Conservation (phyloP, 257 asterid species). For the Cynanchum wilfordii region DNA sequence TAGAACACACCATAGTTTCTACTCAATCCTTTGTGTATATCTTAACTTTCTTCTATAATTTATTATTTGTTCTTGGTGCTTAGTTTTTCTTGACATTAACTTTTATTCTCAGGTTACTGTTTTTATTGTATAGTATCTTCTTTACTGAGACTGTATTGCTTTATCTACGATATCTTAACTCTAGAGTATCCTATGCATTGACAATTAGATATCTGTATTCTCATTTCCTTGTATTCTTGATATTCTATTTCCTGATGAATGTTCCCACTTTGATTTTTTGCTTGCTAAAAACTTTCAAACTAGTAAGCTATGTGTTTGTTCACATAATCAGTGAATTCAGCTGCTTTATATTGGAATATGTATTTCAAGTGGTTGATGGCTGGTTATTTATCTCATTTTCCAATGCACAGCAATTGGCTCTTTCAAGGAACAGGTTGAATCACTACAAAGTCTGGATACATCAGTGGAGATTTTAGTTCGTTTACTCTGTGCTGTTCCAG, state of each 20-base stretch:
- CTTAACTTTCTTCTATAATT: not conserved
- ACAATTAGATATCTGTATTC: not conserved
- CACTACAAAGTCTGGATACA: conserved; percentile 46
- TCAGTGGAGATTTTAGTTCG: conserved; percentile 88
- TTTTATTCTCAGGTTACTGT: not conserved
- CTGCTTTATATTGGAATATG: not conserved
- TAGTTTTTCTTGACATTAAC: too few relatives aligned
- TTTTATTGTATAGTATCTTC: not conserved
- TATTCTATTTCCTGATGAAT: not conserved
- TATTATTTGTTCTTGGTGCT: not conserved
- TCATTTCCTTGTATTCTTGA: not conserved
- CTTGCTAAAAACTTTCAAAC: not conserved
- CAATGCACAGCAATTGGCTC: conserved; percentile 87
- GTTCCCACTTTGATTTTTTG: not conserved
- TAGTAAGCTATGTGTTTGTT: not conserved
- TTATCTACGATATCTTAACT: not conserved
- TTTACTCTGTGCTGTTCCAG: conserved; percentile 84
- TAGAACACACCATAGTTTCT: not conserved
- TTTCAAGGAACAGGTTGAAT: conserved; percentile 86
- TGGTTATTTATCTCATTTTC: conserved; percentile 6
- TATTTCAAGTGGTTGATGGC: not conserved
- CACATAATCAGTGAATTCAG: not conserved
- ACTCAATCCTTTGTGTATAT: not conserved
- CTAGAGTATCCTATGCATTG: not conserved
- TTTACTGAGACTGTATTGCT: not conserved